Base-by-base conservation (phyloP, 202 grass and related monocot genomes). In the Setaria viridis region DNA sequence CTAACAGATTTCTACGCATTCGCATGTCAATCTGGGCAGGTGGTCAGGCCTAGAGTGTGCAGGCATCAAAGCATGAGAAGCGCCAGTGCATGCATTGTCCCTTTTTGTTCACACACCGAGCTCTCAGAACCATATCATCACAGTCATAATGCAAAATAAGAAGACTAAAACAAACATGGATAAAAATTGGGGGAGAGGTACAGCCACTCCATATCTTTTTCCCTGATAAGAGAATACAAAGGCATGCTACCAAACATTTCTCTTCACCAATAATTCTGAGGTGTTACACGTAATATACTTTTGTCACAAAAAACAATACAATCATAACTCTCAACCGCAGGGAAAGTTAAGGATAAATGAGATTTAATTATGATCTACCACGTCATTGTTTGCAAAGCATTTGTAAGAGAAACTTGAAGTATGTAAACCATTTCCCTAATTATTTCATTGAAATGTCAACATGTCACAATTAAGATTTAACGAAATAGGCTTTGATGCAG, bases 391-490 rank as follows among this genome's bases (percentile, higher is more conserved):
- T 54, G 72, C 48, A 54, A 54, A 74, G 72, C 9, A 74, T 5
- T 20, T 11, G 30, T 37, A 55, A 74, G 49, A 37, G 9, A 74
- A 74, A 54, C 30, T 51, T 34, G 25, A 35, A 74, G 48, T 11
- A 11, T 2, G 10, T 20, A 19, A 32, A 11, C 7, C 46, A 72
- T 48, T 34, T 9, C 25, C 25, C 46, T 19, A 68, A 32, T 55
- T 47, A 32, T 19, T 57, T 81, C 19, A 21, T 33, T 62, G 41
- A 57, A 35, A 80, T 53, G 16, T n/a, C 45, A 54, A 74, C 39
- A 49, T 76, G 53, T 37, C 20, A 37, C 54, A 80, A 42, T 57
- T 47, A 41, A 72, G 34, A 67, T 87, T 57, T 80, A 41, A 62
- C 16, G 7, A 56, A 84, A 58, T 7, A 66, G 29, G 21, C 49